A percentile compares a stretch with the other conserved stretches of the same genome.
Conservation (phyloP, 768 basidiomycete genomes). For the Infundibulicybe gibba region DNA sequence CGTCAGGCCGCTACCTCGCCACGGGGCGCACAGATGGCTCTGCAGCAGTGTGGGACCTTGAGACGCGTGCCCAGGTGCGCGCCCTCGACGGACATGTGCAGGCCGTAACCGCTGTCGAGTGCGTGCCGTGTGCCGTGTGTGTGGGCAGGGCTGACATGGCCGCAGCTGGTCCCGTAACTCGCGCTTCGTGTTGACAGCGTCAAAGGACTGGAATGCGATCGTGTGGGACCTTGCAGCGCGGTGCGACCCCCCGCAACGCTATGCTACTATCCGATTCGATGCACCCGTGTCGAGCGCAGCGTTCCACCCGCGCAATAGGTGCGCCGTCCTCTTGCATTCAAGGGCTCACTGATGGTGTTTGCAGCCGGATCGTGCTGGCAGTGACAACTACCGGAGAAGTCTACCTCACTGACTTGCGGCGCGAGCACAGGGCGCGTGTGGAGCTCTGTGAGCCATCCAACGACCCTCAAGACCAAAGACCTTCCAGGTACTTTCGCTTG, state of each 20-base stretch:
- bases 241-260: constrained; percentile 66
- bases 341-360: no score
- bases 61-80: constrained; percentile 78
- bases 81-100: constrained; percentile 92
- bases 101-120: constrained; percentile 85
- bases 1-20: constrained; percentile 83
- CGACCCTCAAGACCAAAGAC: no score
- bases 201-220: constrained; percentile 92
- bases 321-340: constrained; percentile 7
- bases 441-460: constrained; percentile 56
- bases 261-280: constrained; percentile 83
- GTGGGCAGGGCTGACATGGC: background rate
- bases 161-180: constrained; percentile 92
- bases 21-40: constrained; percentile 78
- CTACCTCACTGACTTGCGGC: constrained; percentile 78
- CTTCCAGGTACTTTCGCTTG: no score
- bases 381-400: constrained; percentile 79
- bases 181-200: constrained; percentile 86
- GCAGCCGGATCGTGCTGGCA: constrained; percentile 70
- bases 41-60: constrained; percentile 89
- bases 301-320: constrained; percentile 93
- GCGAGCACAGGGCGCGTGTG: constrained; percentile 53
- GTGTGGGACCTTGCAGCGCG: constrained; percentile 87
- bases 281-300: constrained; percentile 78
- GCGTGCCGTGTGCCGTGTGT: constrained; percentile 27